Evolutionary conservation across 495 filamentous ascomycete genomes (phyloP), one percentile per base, ranked within the genome.

Genomic region (Penicillium parvum): DNA sequence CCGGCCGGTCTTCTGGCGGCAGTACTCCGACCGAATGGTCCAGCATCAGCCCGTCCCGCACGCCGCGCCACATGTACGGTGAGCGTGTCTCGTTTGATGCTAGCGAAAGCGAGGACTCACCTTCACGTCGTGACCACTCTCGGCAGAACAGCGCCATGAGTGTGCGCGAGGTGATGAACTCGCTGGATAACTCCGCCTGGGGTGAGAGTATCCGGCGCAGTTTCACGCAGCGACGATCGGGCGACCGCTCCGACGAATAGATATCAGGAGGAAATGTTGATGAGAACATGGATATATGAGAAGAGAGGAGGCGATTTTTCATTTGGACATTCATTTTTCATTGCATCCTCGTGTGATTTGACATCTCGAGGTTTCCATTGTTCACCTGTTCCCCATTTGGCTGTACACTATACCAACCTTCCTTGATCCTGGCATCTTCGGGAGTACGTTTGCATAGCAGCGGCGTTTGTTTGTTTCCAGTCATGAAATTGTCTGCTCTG

Each of bases 181-280:
- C 88, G 54, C 71, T 96, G 19, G 85, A 87, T 50, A 83, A 88
- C 49, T 92, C 88, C 27, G 86, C 83, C 14, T 96, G 90, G 90
- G 86, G 90, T 37, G 84, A 90, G 65, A 95, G 88, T 71, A 87
- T 96, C 36, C 75, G 89, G 45, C 77, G 88, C 41, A 95, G 89
- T 65, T 88, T 92, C 48, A 95, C 88, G 35, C 77, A 81, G 67
- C 79, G 82, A 50, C 78, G 79, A 53, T 71, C 71, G 11, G 72
- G 62, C 40, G 55, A 57, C 42, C 45, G 47, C 39, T 45, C 44
- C n/a, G 19, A 36, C 18, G 54, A 55, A 20, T 30, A n/a, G n/a
- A n/a, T 6, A 30, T 30, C 12, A 30, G 4, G 28, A 30, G 16
- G 28, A 15, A 30, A 30, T 14, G 12, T 30, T 15, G 12, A 26